Conservation (phyloP, 331 rosid genomes). For the Phaseolus coccineus region DNA sequence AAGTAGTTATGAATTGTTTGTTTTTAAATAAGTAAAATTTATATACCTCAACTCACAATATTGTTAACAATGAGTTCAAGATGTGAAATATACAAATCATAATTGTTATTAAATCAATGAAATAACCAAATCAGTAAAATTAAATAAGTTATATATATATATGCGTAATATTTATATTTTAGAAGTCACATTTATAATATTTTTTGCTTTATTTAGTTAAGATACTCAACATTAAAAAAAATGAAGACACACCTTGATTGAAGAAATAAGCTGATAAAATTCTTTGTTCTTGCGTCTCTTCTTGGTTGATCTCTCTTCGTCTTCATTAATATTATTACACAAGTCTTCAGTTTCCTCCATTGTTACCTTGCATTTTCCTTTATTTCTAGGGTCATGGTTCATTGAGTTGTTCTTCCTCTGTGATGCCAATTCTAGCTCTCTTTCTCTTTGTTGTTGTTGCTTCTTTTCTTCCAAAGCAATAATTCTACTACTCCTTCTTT, state of each 20-base stretch:
- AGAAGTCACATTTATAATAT: not conserved
- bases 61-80: not conserved
- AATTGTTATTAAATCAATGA: not conserved
- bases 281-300: slow-evolving; percentile 47
- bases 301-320: not conserved
- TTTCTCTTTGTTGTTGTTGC: not conserved
- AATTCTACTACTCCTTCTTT: not conserved
- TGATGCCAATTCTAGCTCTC: not conserved
- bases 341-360: not conserved
- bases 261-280: slow-evolving; percentile 47
- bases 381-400: not conserved
- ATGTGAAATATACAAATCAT: not conserved
- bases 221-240: not conserved
- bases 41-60: not conserved
- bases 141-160: no score
- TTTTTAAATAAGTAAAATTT: not conserved
- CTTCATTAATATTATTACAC: not conserved
- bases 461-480: not conserved
- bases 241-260: slow-evolving; percentile 46
- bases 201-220: not conserved
- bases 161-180: no score
- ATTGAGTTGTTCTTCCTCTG: not conserved
- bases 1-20: no score
- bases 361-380: not conserved
- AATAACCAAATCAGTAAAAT: not conserved